Conservation (phyloP, 2,329 filamentous ascomycete species). For the Sporothrix globosa region DNA sequence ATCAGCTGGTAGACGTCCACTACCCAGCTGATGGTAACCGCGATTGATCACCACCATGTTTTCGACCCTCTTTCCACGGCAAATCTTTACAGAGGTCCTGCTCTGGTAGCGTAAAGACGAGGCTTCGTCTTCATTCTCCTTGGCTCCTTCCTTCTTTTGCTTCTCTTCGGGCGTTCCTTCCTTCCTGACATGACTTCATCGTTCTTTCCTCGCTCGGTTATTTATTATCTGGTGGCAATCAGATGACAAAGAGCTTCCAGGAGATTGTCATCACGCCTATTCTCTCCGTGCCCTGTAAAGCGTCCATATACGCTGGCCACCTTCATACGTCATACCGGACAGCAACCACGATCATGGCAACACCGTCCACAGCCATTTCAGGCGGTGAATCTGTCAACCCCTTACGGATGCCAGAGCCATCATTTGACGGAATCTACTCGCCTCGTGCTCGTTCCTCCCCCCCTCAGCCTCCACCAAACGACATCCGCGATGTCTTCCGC, state of each 20-base stretch:
- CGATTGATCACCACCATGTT: neutral
- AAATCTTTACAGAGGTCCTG: neutral
- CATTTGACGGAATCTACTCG: neutral
- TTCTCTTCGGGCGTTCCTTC: neutral
- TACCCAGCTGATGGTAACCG: too few species aligned
- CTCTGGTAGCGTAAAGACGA: neutral
- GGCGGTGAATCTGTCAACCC: neutral
- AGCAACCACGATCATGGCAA: neutral
- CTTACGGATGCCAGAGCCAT: neutral
- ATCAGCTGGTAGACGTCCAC: neutral
- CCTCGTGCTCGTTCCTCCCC: neutral
- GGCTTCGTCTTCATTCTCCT: neutral
- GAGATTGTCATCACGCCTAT: neutral
- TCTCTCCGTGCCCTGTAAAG: neutral
- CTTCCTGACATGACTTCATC: too few species aligned
- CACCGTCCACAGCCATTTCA: neutral
- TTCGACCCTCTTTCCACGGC: neutral
- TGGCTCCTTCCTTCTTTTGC: neutral
- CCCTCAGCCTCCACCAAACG: neutral
- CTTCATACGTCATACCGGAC: neutral
- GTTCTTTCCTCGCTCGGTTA: neutral
- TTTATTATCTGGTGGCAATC: neutral
- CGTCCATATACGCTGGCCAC: neutral
- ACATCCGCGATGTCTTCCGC: constrained; percentile 44
- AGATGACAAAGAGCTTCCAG: neutral